Evolutionary conservation across 2,329 filamentous ascomycete species (phyloP), one percentile per base, ranked within the genome.

Genomic region (Nemania sp.): DNA sequence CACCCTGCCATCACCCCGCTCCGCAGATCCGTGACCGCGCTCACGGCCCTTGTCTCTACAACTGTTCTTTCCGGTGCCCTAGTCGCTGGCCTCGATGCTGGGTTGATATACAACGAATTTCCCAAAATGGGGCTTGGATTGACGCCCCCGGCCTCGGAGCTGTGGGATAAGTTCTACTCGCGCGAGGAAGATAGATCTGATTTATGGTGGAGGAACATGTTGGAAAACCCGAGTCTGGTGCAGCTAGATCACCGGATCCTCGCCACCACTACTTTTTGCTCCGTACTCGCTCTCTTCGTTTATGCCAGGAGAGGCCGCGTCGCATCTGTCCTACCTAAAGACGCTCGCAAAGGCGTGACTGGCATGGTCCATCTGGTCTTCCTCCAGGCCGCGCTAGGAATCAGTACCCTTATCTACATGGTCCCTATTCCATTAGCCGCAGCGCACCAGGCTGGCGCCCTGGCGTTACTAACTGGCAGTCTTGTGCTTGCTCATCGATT

Each of bases 71-170:
- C 94, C 3, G 94, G 93, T 49, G 93, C 87, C 5, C 82, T 99
- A 2, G 94, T 99, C 26, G 94, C 94, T 6, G 94, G 94, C 26
- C 86, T 99, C 12, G 94, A 99, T 69, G 94, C 94, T 7, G 94
- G 94, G 7, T 80, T 99, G 52, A 97, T 99, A 73, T 99, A 99
- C 79, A 99, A 99, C 71, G 91, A 99, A 73, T 97, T 99, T 72
- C 94, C 94, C 6, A 90, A 83, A 73, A 99, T 99, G 94, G 94
- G 94, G 7, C 73, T 84, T 3, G 91, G 91, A 9, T 76, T 96
- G 19, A 80, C 90, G 0, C 93, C 93, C 1, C 93, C 93, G 1
- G 84, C 81, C 67, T 80, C 83, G 8, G 93, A 97, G 75, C 84
- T 97, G 26, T 91, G 90, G 72, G 87, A 93, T 67, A 78, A 82